Base-by-base conservation (phyloP, 352 stramenopile genomes). In the Globisporangium canariense region DNA sequence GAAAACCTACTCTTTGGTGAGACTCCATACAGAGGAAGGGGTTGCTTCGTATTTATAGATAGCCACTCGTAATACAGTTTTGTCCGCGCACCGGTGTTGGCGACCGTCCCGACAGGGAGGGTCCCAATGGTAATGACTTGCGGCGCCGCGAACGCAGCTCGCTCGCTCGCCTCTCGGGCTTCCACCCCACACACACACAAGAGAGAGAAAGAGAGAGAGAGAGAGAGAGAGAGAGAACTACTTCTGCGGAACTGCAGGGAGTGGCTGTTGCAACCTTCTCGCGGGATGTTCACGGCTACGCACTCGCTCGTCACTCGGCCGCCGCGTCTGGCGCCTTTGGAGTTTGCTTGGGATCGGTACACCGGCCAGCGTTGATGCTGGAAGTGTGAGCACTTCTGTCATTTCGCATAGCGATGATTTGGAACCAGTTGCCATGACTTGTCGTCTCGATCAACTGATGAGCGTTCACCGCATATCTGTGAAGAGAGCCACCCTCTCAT, bases 31-130 rank as follows among this genome's bases (percentile, higher is more conserved):
- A 36, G 32, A 52, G 49, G 36, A 41, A 41, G 36, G 46, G 46
- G 47, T 58, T 57, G 58, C 51, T 60, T 54, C 43, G 25, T 66
- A 66, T 66, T 66, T 66, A 66, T 34, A 56, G 50, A 34, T 7
- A 43, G 32, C 20, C 52, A 10, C 45, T 54, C 22, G 41, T 54
- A 66, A 66, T 66, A 66, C 61, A 66, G 41, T 54, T 60, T 61
- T 55, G 61, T 47, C 45, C 53, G 61, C 56, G 61, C 61, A 55
- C 43, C 30, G 51, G 51, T 51, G 54, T 61, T 53, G 38, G 30
- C 45, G 60, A n/a, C 52, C 61, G 61, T 43, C 25, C 30, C 34
- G 52, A 28, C 32, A 41, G 16, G 38, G 28, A 34, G 18, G 52
- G 47, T 51, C 40, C 56, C 56, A 62, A 43, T 53, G 56, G 56